Conservation (phyloP, 2,329 filamentous ascomycete genomes). For the Arthrobotrys sinensis region DNA sequence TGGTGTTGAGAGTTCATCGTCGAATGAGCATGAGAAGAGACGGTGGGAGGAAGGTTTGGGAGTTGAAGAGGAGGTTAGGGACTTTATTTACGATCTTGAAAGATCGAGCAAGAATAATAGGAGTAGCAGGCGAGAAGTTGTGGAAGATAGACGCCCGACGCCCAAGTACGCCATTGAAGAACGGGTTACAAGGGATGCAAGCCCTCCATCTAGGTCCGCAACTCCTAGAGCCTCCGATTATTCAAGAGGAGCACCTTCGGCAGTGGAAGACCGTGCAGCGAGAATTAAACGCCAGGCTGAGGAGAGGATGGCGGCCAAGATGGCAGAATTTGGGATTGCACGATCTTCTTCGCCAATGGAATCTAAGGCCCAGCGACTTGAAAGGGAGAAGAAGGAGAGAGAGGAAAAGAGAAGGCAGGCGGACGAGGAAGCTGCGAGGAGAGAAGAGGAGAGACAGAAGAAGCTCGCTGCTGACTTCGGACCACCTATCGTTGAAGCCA, state of each 20-base stretch:
- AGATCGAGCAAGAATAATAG: slow-evolving; percentile 84
- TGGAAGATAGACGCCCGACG: slow-evolving; percentile 69
- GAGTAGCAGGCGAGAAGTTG: slow-evolving; percentile 69
- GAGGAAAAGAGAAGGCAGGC: slow-evolving; percentile 89
- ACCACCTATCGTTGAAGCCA: slow-evolving; percentile 73
- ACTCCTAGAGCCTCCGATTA: slow-evolving; percentile 78
- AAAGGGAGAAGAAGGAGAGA: slow-evolving; percentile 88
- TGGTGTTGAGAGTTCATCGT: slow-evolving; percentile 68
- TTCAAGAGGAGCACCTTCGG: slow-evolving; percentile 78
- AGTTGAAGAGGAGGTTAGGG: slow-evolving; percentile 95
- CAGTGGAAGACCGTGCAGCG: slow-evolving; percentile 86
- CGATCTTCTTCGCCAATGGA: slow-evolving; percentile 79
- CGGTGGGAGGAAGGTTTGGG: slow-evolving; percentile 97
- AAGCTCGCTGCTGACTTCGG: slow-evolving; percentile 83
- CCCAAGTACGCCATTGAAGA: slow-evolving; percentile 65
- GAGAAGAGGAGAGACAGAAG: slow-evolving; percentile 88
- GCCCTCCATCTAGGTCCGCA: slow-evolving; percentile 69
- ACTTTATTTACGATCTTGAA: slow-evolving; percentile 97
- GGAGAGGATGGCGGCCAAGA: slow-evolving; percentile 94
- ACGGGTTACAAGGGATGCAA: slow-evolving; percentile 70
- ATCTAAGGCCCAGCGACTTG: slow-evolving; percentile 84
- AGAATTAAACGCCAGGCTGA: slow-evolving; percentile 98
- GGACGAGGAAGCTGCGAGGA: slow-evolving; percentile 91
- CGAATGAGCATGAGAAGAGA: slow-evolving; percentile 75
- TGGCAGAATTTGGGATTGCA: slow-evolving; percentile 87